phyloP scores from a whole-genome alignment of 768 basidiomycete species.

The Fomitopsis serialis region DNA sequence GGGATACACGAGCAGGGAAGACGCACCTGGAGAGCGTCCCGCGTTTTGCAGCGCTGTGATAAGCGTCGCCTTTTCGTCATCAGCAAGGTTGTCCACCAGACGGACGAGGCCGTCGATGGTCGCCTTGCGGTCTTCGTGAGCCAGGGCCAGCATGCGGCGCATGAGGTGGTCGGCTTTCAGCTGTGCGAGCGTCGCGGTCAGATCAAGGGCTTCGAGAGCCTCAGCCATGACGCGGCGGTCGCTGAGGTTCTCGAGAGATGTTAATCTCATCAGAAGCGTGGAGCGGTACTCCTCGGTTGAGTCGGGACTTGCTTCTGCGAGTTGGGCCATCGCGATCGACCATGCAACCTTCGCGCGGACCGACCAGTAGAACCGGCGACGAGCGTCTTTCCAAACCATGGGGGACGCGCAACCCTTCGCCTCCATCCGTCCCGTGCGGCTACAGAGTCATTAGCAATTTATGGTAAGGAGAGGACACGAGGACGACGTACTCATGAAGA shows the following conservation, averaged over 20 bases:
- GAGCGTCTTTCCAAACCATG: conserved; percentile 82
- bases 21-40: conserved; percentile 51
- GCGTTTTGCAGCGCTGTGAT: conserved; percentile 56
- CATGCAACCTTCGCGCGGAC: conserved; percentile 77
- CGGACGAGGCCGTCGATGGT: conserved; percentile 69
- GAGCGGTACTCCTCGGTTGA: conserved; percentile 62
- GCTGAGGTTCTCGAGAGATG: conserved; percentile 45
- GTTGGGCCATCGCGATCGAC: conserved; percentile 53
- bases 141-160: conserved; percentile 58
- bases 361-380: conserved; percentile 92
- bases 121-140: conserved; percentile 73
- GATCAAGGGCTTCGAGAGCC: conserved; percentile 66
- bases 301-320: conserved; percentile 70
- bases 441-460: conserved; percentile 27
- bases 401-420: conserved; percentile 93
- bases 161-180: conserved; percentile 67
- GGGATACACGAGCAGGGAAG: neutral
- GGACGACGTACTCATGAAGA: conserved; percentile 77
- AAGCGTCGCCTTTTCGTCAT: conserved; percentile 65
- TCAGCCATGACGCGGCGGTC: conserved; percentile 56
- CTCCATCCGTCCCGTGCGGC: conserved; percentile 93
- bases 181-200: conserved; percentile 55
- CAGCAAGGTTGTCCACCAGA: conserved; percentile 64
- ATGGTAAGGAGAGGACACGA: neutral
- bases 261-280: conserved; percentile 57